Conservation (phyloP, 371 early-diverging fungal species). For the Mortierella sp. region DNA sequence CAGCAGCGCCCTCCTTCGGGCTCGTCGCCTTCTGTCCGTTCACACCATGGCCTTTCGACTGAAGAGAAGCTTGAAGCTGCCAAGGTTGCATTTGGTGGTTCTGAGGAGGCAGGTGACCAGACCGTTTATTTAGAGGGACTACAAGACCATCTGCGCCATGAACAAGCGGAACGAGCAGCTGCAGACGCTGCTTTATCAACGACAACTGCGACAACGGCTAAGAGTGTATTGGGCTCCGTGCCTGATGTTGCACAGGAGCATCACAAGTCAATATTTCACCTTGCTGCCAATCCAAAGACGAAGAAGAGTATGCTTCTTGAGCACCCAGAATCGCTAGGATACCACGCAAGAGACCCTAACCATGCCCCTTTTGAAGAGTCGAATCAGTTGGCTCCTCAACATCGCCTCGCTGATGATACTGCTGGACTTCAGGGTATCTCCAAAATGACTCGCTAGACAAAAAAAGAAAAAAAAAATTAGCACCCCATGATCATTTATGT, state of each 20-base stretch:
- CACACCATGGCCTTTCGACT: background rate
- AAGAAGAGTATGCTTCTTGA: conserved; percentile 34
- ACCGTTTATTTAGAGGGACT: conserved; percentile 29
- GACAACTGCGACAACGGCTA: background rate
- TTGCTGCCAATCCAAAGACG: conserved; percentile 40
- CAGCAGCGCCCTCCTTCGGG: conserved; percentile 19
- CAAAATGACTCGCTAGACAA: conserved; percentile 17
- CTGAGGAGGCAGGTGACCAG: conserved; percentile 50
- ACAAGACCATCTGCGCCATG: conserved; percentile 16
- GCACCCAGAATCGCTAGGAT: conserved; percentile 47
- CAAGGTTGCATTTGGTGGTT: conserved; percentile 39
- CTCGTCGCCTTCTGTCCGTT: background rate
- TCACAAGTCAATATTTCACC: conserved; percentile 36
- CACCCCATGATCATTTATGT: no score
- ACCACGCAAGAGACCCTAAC: conserved; percentile 29
- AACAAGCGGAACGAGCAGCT: conserved; percentile 10
- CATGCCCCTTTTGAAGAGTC: conserved; percentile 21
- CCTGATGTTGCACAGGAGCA: conserved; percentile 24
- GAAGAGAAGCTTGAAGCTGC: conserved; percentile 39
- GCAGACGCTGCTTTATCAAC: background rate
- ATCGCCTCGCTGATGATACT: background rate
- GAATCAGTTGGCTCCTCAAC: background rate
- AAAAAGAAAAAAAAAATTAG: no score
- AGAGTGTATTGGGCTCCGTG: conserved; percentile 26
- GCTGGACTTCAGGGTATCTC: conserved; percentile 17